Conservation (phyloP, 2,329 filamentous ascomycete species). For the Uncinocarpus reesii region DNA sequence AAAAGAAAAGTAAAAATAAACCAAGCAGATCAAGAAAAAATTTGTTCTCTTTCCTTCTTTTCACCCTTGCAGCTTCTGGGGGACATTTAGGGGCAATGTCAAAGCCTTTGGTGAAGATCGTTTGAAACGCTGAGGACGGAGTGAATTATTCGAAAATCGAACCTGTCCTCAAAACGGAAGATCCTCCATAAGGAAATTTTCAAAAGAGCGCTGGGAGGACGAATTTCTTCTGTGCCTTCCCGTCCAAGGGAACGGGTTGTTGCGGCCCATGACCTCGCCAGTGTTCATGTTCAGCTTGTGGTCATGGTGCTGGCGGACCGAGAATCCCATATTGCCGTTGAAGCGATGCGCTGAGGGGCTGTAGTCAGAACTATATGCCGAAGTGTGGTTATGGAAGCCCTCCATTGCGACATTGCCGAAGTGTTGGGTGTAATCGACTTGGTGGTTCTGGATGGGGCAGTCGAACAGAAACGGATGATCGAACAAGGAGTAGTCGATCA, state of each 20-base stretch:
- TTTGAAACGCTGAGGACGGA: background rate
- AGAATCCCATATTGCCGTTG: slow-evolving; percentile 10
- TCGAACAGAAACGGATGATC: background rate
- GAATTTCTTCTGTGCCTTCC: background rate
- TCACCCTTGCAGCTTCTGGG: background rate
- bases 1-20: background rate
- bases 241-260: slow-evolving; percentile 15
- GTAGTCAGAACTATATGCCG: no score
- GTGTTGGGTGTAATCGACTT: background rate
- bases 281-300: slow-evolving; percentile 16
- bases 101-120: background rate
- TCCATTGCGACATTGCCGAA: background rate
- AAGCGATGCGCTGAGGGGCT: background rate
- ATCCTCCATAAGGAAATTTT: slow-evolving; percentile 13
- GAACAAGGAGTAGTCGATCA: background rate
- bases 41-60: background rate
- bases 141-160: background rate
- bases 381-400: background rate
- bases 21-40: slow-evolving; percentile 2
- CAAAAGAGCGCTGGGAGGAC: slow-evolving; percentile 14
- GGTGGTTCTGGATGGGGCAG: background rate
- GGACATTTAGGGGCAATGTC: no score
- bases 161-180: background rate
- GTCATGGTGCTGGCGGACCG: slow-evolving; percentile 12
- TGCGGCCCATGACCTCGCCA: slow-evolving; percentile 13